Conservation (phyloP, 805 yeast species). For the Kuraishia hungarica region DNA sequence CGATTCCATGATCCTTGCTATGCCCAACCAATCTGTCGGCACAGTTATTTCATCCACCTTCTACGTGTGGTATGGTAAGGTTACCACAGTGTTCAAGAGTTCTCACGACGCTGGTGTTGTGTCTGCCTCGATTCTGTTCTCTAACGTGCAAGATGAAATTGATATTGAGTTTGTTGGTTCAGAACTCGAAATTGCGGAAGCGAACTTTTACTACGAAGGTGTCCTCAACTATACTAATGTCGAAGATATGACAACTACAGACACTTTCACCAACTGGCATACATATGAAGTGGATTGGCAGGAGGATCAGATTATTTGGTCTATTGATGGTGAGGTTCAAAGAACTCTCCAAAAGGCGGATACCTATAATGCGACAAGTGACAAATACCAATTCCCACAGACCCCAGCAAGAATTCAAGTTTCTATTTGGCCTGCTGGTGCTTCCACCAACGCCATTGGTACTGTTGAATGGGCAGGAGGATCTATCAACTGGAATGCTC, state of each 20-base stretch:
- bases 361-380: conserved; percentile 56
- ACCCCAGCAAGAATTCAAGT: conserved; percentile 68
- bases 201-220: conserved; percentile 79
- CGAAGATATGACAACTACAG: conserved; percentile 29
- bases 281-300: conserved; percentile 75
- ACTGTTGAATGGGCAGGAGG: conserved; percentile 89
- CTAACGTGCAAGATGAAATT: conserved; percentile 84
- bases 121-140: conserved; percentile 71
- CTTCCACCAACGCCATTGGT: conserved; percentile 42
- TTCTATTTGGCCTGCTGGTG: conserved; percentile 78
- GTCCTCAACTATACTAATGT: conserved; percentile 58
- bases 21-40: conserved; percentile 73
- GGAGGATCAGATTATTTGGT: conserved; percentile 65
- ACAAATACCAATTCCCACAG: conserved; percentile 54
- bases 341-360: conserved; percentile 57
- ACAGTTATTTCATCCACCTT: conserved; percentile 73
- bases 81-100: conserved; percentile 59
- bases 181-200: conserved; percentile 56
- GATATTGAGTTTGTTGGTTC: conserved; percentile 85
- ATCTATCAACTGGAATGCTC: conserved; percentile 69
- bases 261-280: conserved; percentile 66
- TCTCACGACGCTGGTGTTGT: conserved; percentile 77
- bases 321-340: conserved; percentile 55
- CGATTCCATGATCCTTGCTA: conserved; percentile 55
- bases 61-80: conserved; percentile 84